Base-by-base conservation (phyloP, 2,329 filamentous ascomycete species). In the Botrytis fragariae region DNA sequence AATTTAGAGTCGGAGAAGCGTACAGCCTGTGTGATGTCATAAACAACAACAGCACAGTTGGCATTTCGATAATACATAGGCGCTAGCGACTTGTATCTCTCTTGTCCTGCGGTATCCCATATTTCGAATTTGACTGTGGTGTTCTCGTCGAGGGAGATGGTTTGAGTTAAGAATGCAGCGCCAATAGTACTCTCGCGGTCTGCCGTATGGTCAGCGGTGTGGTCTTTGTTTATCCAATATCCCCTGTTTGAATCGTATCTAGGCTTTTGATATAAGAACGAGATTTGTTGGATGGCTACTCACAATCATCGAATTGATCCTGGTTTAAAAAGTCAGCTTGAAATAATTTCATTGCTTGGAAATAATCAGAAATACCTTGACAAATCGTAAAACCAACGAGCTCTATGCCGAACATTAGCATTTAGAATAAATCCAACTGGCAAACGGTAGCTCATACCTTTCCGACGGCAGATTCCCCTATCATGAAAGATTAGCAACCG, bases 61-160 rank as follows among this genome's bases (percentile, higher is more conserved):
- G 97, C 97, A 83, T 99, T 99, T 80, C 97, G 88, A 86, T 99
- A 99, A 87, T 99, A 99, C 96, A 99, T 99, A 80, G 96, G 96
- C 48, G 96, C 96, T 78, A 99, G 88, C 20, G 96, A 98, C 88
- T 98, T 98, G 89, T 98, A 99, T 81, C 97, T 91, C 85, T 99
- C 96, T 86, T 99, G 96, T 76, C 96, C 96, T 76, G 96, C 96
- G 16, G 96, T 99, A 84, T 98, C 95, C 95, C 96, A 99, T 82
- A 99, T 99, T 85, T 99, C 96, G 82, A 99, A 99, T 87, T 99
- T 99, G 84, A 99, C 95, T 73, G 96, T 99, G 74, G 96, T 98
- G 84, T 91, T 96, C 82, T 98, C 96, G 83, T 98, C 95, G 84
- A 99, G 92, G 74, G 95, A 95, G 83, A 99, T 98, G 79, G 96